Base-by-base conservation (phyloP, 2,329 filamentous ascomycete species). In the Aspergillus ochraceus region DNA sequence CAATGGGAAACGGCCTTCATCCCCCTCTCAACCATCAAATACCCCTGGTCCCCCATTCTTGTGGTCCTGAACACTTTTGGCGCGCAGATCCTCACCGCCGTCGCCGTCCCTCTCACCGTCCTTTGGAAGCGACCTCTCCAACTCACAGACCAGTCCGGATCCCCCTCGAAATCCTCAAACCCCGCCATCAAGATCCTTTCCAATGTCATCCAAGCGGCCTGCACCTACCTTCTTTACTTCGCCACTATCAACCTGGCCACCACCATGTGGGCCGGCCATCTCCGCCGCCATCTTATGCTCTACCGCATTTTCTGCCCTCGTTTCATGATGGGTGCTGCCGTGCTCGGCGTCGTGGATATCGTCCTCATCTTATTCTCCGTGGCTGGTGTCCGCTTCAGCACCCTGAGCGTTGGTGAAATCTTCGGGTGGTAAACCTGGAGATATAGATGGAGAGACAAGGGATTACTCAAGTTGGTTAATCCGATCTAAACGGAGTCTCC, bases 1-100 rank as follows among this genome's bases (percentile, higher is more conserved):
- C 95, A 99, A 72, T 99, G 95, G 95, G 95, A 99, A 78, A 86
- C 87, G 20, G 94, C 92, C 3, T 99, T 99, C 77, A 91, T 99
- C 66, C 90, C 94, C 0, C 83, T 98, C 8, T 87, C 89, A 60
- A 86, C 86, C 6, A 86, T 99, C 64, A 86, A 86, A 59, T 97
- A 99, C 77, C 95, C 95, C 0, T 97, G 91, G 90, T 90, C 88
- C 0, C 93, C 93, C 0, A 72, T 98, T 2, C 81, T 95, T 24
- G 86, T 99, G 39, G 79, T 86, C 1, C 83, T 96, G 61, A 99
- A 98, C 80, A 92, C 90, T 0, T 97, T 95, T 68, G 93, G 90
- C 9, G 89, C 91, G 0, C 94, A 96, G 74, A 92, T 98, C 60
- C 80, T 98, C 1, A 90, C 91, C 45, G 90, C 88, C 2, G 81